Evolutionary conservation across 2,329 filamentous ascomycete genomes (phyloP).

Genomic region (Aspergillus glaucus): DNA sequence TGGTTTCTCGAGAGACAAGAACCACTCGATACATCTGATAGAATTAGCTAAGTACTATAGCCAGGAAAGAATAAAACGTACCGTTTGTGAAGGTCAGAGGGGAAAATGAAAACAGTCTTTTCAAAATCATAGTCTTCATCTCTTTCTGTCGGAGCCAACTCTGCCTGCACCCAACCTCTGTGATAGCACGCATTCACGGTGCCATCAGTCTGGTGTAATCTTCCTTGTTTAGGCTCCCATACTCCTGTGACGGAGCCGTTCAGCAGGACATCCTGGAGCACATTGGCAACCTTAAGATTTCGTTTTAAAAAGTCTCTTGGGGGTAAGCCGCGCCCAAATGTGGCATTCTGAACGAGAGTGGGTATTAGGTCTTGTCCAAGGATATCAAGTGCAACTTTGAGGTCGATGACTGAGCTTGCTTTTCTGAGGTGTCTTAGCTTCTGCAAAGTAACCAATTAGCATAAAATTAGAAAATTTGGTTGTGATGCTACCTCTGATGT

Average conservation of each 20-base stretch:
- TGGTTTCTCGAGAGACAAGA: background rate
- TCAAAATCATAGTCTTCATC: background rate
- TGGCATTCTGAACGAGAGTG: background rate
- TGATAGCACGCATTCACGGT: background rate
- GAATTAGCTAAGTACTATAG: background rate
- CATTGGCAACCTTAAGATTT: background rate
- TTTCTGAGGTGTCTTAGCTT: background rate
- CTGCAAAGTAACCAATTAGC: background rate
- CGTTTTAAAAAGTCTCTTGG: background rate
- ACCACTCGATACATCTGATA: background rate
- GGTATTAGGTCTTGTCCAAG: background rate
- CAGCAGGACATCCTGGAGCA: background rate
- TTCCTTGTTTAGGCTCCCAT: background rate
- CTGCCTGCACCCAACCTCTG: background rate
- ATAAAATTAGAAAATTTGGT: background rate
- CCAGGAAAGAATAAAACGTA: background rate
- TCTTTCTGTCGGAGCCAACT: background rate
- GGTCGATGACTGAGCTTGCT: background rate
- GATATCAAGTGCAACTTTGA: background rate
- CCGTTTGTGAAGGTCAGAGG: background rate
- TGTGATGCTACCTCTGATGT: background rate
- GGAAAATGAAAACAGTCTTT: background rate
- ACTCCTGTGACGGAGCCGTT: background rate
- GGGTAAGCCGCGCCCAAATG: background rate
- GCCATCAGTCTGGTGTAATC: background rate